Evolutionary conservation across 1,284 basidiomycete genomes (phyloP).

Genomic region (Meripilus lineatus): DNA sequence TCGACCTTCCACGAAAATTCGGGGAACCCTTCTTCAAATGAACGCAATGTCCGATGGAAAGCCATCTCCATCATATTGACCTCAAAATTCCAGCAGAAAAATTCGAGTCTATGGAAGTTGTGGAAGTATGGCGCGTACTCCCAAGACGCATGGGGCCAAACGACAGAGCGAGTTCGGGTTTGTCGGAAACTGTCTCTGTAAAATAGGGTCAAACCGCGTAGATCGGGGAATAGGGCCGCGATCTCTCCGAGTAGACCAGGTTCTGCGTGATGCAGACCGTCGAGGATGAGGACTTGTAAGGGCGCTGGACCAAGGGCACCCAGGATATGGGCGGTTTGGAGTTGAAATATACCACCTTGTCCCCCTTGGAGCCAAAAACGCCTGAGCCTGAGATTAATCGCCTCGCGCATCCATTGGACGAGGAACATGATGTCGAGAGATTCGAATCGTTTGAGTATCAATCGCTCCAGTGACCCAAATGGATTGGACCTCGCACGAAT

Average conservation of each 20-base stretch:
- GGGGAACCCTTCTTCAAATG: not conserved
- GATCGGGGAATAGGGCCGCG: slow-evolving; percentile 4
- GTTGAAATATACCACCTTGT: not conserved
- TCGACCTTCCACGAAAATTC: not conserved
- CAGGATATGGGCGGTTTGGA: not conserved
- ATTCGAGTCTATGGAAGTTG: slow-evolving; percentile 1
- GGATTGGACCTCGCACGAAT: slow-evolving; percentile 1
- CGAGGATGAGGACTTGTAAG: slow-evolving; percentile 1
- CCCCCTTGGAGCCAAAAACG: slow-evolving; percentile 2
- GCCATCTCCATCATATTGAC: not conserved
- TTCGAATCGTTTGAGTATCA: not conserved
- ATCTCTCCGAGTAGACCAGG: slow-evolving; percentile 5
- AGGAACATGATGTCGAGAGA: not conserved
- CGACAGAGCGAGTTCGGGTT: not conserved
- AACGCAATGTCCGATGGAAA: not conserved
- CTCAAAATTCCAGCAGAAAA: slow-evolving; percentile 6
- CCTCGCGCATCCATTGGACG: not conserved
- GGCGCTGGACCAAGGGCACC: not conserved
- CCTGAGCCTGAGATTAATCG: not conserved
- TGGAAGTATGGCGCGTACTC: slow-evolving; percentile 6
- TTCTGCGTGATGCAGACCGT: slow-evolving; percentile 5
- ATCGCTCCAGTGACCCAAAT: slow-evolving; percentile 1
- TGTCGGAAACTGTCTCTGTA: slow-evolving; percentile 5
- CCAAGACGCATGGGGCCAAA: slow-evolving; percentile 9
- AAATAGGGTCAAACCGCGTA: slow-evolving; percentile 1